Evolutionary conservation across 306 rosid species (phyloP).

Genomic region (Begonia peltatifolia): DNA sequence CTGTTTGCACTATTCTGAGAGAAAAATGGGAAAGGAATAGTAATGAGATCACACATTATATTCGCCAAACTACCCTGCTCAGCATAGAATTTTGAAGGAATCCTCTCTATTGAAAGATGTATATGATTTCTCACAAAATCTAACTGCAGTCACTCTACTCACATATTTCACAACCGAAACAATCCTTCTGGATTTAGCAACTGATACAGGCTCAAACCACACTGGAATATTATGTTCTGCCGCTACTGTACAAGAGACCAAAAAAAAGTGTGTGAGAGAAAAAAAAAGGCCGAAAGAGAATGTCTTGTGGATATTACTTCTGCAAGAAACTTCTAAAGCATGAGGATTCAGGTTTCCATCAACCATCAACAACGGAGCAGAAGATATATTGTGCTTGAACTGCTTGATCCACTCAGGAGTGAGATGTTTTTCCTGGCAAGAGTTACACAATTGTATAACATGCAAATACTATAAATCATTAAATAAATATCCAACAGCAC

Average conservation of each 20-base stretch:
- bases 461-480: neutral
- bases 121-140: no score
- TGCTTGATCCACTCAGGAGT: slow-evolving; percentile 65
- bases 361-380: slow-evolving; percentile 64
- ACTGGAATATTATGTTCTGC: slow-evolving; percentile 49
- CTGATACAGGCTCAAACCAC: slow-evolving; percentile 96
- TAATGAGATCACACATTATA: no score
- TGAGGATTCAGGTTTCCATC: slow-evolving; percentile 66
- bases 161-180: slow-evolving; percentile 56
- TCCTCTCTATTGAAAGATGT: no score
- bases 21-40: no score
- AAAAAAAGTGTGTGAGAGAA: slow-evolving; percentile 8
- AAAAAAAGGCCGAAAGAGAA: neutral
- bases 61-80: no score
- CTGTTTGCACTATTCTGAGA: no score
- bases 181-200: slow-evolving; percentile 72
- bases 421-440: slow-evolving; percentile 60
- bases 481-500: neutral
- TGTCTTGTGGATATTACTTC: slow-evolving; percentile 22
- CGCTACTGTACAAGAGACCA: slow-evolving; percentile 35
- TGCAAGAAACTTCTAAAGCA: slow-evolving; percentile 61
- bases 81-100: no score
- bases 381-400: slow-evolving; percentile 31
- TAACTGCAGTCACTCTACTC: slow-evolving; percentile 16
- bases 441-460: slow-evolving; percentile 8